These are phyloP conservation scores for Isoetes taiwanensis DNA, from an alignment of 75 land plant species.

Conservation along the genomic window DNA sequence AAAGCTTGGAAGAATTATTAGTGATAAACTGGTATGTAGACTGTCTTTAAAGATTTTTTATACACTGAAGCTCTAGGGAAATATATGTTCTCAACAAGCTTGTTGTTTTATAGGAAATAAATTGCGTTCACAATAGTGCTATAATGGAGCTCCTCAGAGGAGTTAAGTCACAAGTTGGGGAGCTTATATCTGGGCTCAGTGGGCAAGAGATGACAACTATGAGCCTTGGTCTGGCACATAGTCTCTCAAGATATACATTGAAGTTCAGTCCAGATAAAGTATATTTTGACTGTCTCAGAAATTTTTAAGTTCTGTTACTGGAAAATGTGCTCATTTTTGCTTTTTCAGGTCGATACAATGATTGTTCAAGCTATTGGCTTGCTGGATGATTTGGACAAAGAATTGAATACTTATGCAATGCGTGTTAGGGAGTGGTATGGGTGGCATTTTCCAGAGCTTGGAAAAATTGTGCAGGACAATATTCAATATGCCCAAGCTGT, in stretches of 20 bases:
- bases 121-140: conserved; percentile 76
- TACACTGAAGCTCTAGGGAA: background rate
- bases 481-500: conserved; percentile 74
- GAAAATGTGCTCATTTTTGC: background rate
- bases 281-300: background rate
- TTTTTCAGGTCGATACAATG: conserved; percentile 84
- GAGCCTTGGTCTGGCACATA: conserved; percentile 94
- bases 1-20: conserved; percentile 81
- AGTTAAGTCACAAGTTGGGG: conserved; percentile 59
- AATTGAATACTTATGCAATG: conserved; percentile 93
- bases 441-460: conserved; percentile 98
- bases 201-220: conserved; percentile 77
- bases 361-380: conserved; percentile 94
- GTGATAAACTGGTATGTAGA: conserved; percentile 63
- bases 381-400: conserved; percentile 96
- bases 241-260: conserved; percentile 80
- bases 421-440: conserved; percentile 98
- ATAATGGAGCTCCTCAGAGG: conserved; percentile 91
- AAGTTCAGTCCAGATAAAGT: conserved; percentile 98
- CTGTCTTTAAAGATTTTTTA: background rate
- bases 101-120: conserved; percentile 48
- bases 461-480: conserved; percentile 77
- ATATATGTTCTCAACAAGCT: background rate
- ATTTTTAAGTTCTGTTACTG: background rate
- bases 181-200: conserved; percentile 67